Evolutionary conservation across 2,329 filamentous ascomycete species (phyloP), one percentile per base, ranked within the genome.

Genomic region (Monosporascus sp.): DNA sequence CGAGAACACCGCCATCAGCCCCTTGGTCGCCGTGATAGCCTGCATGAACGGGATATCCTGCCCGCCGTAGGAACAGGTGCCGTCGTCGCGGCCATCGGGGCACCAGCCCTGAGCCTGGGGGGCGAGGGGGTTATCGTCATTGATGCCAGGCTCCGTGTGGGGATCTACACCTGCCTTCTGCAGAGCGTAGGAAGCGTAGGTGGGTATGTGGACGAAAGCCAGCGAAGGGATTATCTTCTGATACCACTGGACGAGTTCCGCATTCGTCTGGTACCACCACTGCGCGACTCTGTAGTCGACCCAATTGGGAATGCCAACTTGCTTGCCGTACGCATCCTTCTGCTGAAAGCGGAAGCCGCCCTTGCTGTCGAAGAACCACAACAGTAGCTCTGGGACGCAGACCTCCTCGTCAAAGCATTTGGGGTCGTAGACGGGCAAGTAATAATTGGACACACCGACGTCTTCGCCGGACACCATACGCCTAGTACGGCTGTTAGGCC

Each of bases 281-380:
- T 66, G 54, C 0, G 75, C 75, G 11, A 77, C 75, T 8, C 64
- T 66, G 5, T 55, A 49, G 49, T 77, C 70, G 3, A 79, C 76
- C 76, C 76, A 79, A 53, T 73, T 68, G 0, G 72, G 72, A 37
- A 72, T 69, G 0, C 64, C 65, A 18, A 71, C 59, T 3, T 58
- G 53, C n/a, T 62, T 59, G 15, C 68, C 62, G 6, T 58, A 25
- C 15, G 64, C 48, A 50, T 71, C 50, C 45, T 58, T 60, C 56
- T 69, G 60, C 53, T 77, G 75, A 59, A 76, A 82, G 48, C 73
- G 70, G 49, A 72, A 72, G 7, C 84, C 84, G 37, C 85, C 84
- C 17, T 80, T 75, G 52, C 76, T 81, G 61, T 90, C 87, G 60
- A 90, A 89, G 69, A 89, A 89, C 84, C 85, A 90, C 1, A 90